Base-by-base conservation (phyloP, 441 rosid genomes). In the Jatropha podagrica region DNA sequence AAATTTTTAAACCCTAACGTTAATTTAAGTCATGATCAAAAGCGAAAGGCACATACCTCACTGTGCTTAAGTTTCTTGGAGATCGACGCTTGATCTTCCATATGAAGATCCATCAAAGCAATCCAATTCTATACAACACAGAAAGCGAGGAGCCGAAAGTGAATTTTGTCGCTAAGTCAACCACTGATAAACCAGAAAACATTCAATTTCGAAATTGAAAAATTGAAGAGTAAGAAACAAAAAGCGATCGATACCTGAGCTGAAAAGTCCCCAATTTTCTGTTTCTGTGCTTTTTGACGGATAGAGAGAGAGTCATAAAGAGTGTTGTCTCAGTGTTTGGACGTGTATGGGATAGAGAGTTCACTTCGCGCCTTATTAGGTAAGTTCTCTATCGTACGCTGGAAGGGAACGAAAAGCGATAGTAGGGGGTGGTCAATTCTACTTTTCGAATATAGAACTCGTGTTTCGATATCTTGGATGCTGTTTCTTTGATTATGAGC, bases 21-120 rank as follows among this genome's bases (percentile, higher is more conserved):
- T 20, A 3, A 14, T 14, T 49, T 7, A 55, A 52, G 48, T 20
- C 17, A 14, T 41, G 51, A 56, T 70, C 5, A n/a, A 59, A 49
- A 41, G 14, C 18, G 48, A 56, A 64, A 49, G 27, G 60, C 40
- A n/a, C n/a, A 7, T 62, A 78, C 85, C 80, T 82, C 77, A 54
- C 27, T 49, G 11, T 68, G 71, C 38, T 66, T 72, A 17, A 79
- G 73, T 60, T 74, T 71, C 63, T 79, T 27, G 4, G 74, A 9
- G 76, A 67, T 77, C 72, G 77, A 17, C 18, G 58, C n/a, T 1
- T 59, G 51, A 26, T 68, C 72, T 0, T 61, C 70, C 42, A 73
- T 42, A 12, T 67, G 75, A 18, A 71, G 65, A 81, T 78, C 77
- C 68, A 75, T 68, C 20, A 12, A 37, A 27, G 7, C 20, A 44